Evolutionary conservation across 169 alveolate species (phyloP).

Genomic region (Plasmodium yoelii): DNA sequence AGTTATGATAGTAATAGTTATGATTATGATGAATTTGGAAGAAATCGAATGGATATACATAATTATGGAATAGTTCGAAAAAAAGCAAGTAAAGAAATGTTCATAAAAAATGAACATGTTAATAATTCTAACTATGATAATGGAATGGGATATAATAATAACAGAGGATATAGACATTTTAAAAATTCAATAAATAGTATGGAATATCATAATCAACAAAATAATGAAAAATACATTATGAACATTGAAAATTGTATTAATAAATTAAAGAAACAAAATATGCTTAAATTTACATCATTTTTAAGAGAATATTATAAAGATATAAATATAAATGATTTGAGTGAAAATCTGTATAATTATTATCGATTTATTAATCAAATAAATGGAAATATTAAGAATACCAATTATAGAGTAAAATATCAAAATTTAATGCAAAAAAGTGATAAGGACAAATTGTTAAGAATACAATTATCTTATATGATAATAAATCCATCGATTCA

Average conservation of each 20-base stretch:
- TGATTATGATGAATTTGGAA: neutral
- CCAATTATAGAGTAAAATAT: constrained; percentile 22
- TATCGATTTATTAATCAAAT: constrained; percentile 66
- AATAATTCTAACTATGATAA: neutral
- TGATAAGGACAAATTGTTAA: constrained; percentile 53
- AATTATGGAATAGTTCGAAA: too few species aligned
- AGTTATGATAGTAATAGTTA: constrained; percentile 5
- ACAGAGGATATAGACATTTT: too few species aligned
- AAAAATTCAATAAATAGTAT: too few species aligned
- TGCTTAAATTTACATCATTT: constrained; percentile 65
- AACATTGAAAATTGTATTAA: constrained; percentile 12
- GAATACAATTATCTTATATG: constrained; percentile 71
- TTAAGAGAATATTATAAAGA: constrained; percentile 25
- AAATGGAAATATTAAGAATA: constrained; percentile 59
- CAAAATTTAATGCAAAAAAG: constrained; percentile 60
- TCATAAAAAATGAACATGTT: too few species aligned
- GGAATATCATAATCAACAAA: too few species aligned
- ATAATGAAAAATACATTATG: neutral
- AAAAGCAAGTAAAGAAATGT: too few species aligned
- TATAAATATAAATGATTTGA: constrained; percentile 27
- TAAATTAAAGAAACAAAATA: constrained; percentile 41
- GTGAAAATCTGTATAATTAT: constrained; percentile 44
- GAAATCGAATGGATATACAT: neutral
- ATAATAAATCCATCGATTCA: constrained; percentile 71
- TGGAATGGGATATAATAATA: too few species aligned